These are phyloP conservation scores for Colletotrichum echinochloae DNA, from an alignment of 2,329 filamentous ascomycete genomes.

Conservation along the genomic window DNA sequence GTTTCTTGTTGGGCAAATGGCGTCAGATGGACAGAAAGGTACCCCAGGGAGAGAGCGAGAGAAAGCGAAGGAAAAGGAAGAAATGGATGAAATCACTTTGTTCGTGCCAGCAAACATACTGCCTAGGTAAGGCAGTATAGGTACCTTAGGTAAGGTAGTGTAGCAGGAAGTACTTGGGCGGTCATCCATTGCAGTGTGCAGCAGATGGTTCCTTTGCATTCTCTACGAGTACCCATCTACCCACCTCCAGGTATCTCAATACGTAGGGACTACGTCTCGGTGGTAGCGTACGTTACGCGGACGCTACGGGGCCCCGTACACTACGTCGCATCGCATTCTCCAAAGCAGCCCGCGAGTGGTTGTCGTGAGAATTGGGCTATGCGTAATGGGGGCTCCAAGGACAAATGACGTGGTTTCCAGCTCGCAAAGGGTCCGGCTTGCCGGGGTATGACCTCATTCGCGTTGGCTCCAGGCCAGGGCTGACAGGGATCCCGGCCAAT, in stretches of 20 bases:
- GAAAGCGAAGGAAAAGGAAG: neutral
- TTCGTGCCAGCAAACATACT: too few relatives aligned
- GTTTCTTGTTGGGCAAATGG: slow-evolving; percentile 14
- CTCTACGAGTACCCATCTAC: neutral
- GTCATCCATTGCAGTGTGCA: neutral
- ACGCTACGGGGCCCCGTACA: neutral
- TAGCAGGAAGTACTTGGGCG: neutral
- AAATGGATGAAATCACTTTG: neutral
- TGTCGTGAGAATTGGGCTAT: slow-evolving; percentile 17
- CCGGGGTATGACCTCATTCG: slow-evolving; percentile 30
- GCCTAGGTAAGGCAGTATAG: too few relatives aligned
- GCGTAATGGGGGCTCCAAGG: slow-evolving; percentile 33
- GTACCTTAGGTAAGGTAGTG: too few relatives aligned
- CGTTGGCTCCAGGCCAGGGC: neutral
- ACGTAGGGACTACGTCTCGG: neutral
- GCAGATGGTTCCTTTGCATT: neutral
- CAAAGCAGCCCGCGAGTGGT: neutral
- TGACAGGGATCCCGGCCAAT: slow-evolving; percentile 14
- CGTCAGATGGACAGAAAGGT: slow-evolving; percentile 28
- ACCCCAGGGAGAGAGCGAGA: neutral
- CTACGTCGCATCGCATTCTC: slow-evolving; percentile 2
- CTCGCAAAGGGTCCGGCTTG: neutral
- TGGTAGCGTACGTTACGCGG: neutral
- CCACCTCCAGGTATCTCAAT: neutral
- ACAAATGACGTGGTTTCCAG: slow-evolving; percentile 38